phyloP scores from a whole-genome alignment of 345 rosid genomes.

The Euclidium syriacum region DNA sequence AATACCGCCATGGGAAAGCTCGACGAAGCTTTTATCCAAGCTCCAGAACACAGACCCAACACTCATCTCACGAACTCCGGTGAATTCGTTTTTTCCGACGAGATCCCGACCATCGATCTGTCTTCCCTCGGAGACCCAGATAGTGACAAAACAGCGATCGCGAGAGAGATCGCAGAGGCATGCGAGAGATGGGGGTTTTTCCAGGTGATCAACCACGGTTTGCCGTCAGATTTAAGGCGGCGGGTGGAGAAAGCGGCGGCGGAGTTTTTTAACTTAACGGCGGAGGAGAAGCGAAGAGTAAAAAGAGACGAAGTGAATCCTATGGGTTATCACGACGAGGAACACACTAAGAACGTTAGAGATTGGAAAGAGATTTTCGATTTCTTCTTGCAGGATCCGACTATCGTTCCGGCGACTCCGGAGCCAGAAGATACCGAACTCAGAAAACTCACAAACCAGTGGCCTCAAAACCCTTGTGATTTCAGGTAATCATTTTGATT shows the following conservation, averaged over 20 bases:
- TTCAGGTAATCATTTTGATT: constrained; percentile 44
- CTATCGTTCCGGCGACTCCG: constrained; percentile 51
- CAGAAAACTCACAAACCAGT: constrained; percentile 53
- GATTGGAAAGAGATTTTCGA: constrained; percentile 95
- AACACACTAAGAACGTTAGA: constrained; percentile 86
- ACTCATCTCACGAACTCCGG: constrained; percentile 10
- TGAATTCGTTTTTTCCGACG: constrained; percentile 24
- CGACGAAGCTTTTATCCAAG: constrained; percentile 53
- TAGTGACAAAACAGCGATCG: constrained; percentile 21
- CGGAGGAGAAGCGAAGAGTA: constrained; percentile 60
- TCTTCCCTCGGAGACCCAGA: constrained; percentile 17
- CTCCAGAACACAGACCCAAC: constrained; percentile 47
- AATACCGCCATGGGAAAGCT: constrained; percentile 41
- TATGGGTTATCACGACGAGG: constrained; percentile 69
- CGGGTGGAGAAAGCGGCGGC: constrained; percentile 39
- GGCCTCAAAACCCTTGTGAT: constrained; percentile 58
- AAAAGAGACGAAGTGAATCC: constrained; percentile 59
- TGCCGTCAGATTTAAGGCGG: constrained; percentile 40
- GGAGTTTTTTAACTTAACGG: constrained; percentile 44
- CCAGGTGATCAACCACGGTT: constrained; percentile 82
- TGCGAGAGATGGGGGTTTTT: constrained; percentile 88
- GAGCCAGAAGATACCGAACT: constrained; percentile 45
- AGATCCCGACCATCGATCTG: constrained; percentile 64
- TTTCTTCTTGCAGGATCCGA: constrained; percentile 51
- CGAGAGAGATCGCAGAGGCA: constrained; percentile 45